These are phyloP conservation scores for Knoxdaviesia proteae DNA, from an alignment of 2,329 filamentous ascomycete genomes.

Conservation along the genomic window DNA sequence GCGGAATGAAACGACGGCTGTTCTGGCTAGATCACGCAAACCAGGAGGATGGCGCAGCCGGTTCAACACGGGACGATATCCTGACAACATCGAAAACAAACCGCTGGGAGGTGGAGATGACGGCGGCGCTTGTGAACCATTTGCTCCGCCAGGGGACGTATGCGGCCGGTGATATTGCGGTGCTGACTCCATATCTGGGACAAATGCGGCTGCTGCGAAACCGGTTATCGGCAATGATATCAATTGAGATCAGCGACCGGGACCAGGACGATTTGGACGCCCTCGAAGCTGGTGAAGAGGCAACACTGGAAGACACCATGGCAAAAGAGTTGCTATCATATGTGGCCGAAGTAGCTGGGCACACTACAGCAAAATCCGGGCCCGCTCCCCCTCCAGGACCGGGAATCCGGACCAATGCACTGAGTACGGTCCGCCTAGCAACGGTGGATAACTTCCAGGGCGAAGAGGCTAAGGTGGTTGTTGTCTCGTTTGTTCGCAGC, in stretches of 20 bases:
- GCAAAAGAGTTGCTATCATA: slow-evolving; percentile 16
- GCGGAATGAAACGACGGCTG: slow-evolving; percentile 17
- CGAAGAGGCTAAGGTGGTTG: slow-evolving; percentile 54
- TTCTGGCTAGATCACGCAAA: slow-evolving; percentile 45
- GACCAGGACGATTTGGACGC: slow-evolving; percentile 36
- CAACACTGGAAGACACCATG: slow-evolving; percentile 11
- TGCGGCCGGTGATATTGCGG: slow-evolving; percentile 38
- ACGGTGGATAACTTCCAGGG: slow-evolving; percentile 54
- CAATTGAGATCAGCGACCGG: slow-evolving; percentile 46
- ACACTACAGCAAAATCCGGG: too few species aligned
- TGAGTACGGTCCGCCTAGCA: neutral
- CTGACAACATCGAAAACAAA: slow-evolving; percentile 30
- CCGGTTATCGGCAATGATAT: slow-evolving; percentile 31
- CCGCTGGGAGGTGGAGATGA: slow-evolving; percentile 42
- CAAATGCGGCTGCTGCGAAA: slow-evolving; percentile 39
- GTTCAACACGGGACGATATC: slow-evolving; percentile 25
- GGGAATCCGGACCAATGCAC: slow-evolving; percentile 7
- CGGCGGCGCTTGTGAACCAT: slow-evolving; percentile 43
- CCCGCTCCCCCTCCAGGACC: neutral
- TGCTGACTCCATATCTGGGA: slow-evolving; percentile 53
- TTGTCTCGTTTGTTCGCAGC: slow-evolving; percentile 46
- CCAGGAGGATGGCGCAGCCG: slow-evolving; percentile 23
- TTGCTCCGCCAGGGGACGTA: slow-evolving; percentile 49
- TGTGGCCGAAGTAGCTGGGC: too few species aligned
- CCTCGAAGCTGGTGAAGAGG: too few species aligned